Evolutionary conservation across 208 protist genomes (phyloP).

Genomic region (Novymonas esmeraldas): DNA sequence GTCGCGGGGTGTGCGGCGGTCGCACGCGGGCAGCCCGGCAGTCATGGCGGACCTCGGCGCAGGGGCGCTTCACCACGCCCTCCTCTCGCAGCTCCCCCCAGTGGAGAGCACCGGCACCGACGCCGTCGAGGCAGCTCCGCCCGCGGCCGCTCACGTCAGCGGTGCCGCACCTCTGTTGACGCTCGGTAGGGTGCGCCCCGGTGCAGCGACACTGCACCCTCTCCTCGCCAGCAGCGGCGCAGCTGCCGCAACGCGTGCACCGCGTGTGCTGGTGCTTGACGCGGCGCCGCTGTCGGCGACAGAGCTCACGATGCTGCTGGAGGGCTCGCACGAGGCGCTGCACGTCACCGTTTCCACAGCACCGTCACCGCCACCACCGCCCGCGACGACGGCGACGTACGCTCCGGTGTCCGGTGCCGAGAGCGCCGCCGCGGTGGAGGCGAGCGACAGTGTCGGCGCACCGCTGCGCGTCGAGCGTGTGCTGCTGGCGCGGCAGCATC

Average conservation of each 20-base stretch:
- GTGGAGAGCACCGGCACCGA: background rate
- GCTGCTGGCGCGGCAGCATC: conserved; percentile 48
- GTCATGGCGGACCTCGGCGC: conserved; percentile 3
- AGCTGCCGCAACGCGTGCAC: background rate
- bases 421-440: background rate
- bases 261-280: conserved; percentile 54
- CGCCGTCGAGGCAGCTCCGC: background rate
- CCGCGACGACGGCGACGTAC: too few relatives aligned
- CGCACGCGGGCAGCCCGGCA: background rate
- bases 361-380: background rate
- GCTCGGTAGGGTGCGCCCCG: conserved; percentile 10
- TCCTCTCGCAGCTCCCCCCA: conserved; percentile 41
- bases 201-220: background rate
- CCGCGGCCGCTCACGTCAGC: background rate
- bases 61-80: conserved; percentile 39
- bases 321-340: conserved; percentile 40
- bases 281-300: conserved; percentile 34
- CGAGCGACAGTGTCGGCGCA: background rate
- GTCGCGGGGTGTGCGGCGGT: too few relatives aligned
- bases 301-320: conserved; percentile 56
- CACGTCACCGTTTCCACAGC: conserved; percentile 1
- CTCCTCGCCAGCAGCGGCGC: background rate
- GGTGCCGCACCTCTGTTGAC: background rate
- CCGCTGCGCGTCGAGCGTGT: conserved; percentile 33
- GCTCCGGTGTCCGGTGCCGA: too few relatives aligned